Conservation (phyloP, 768 basidiomycete species). For the Saitozyma podzolica region DNA sequence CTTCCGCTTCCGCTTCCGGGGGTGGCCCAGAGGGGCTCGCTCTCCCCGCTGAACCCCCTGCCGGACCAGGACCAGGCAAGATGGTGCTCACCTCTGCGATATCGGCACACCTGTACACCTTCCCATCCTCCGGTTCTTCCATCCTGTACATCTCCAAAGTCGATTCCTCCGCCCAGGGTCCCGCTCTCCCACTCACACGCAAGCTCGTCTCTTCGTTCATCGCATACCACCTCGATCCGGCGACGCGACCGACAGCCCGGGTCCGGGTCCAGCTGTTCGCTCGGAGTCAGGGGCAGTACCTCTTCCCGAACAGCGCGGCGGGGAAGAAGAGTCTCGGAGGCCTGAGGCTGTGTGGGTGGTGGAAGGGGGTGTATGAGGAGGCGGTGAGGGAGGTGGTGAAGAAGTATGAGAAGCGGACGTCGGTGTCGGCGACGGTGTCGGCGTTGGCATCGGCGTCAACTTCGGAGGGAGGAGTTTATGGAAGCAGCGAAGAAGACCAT, state of each 20-base stretch:
- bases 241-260: constrained; percentile 62
- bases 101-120: constrained; percentile 58
- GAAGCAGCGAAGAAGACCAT: background rate
- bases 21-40: too few species aligned
- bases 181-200: constrained; percentile 56
- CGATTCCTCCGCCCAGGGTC: constrained; percentile 81
- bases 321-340: constrained; percentile 77
- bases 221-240: constrained; percentile 61
- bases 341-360: constrained; percentile 83
- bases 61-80: background rate
- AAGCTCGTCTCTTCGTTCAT: constrained; percentile 69
- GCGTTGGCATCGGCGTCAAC: too few species aligned
- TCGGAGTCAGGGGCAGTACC: constrained; percentile 82
- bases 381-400: constrained; percentile 58
- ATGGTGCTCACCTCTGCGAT: constrained; percentile 71
- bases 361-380: constrained; percentile 71
- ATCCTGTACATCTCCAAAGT: constrained; percentile 91
- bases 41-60: too few species aligned
- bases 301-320: constrained; percentile 85
- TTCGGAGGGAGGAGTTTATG: background rate
- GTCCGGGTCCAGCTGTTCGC: constrained; percentile 88
- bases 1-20: too few species aligned
- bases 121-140: constrained; percentile 68
- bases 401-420: background rate
- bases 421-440: too few species aligned